Percentiles rank a stretch among this genome's conserved stretches.
Conservation (phyloP, 441 rosid species). For the Aleurites moluccanus region DNA sequence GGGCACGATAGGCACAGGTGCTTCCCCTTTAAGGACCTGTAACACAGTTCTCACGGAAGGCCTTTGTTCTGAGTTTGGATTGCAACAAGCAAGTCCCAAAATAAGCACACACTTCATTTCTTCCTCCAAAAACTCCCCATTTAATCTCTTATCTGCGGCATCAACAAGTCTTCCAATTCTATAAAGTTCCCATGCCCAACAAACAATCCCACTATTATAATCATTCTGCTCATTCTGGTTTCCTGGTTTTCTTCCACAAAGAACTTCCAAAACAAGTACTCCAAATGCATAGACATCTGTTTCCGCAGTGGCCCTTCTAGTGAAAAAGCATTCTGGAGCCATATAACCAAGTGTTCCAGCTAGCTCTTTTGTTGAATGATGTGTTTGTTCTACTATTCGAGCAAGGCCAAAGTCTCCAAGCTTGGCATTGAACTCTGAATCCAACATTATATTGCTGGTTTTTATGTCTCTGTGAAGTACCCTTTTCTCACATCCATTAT, state of each 20-base stretch:
- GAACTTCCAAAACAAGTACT: slow-evolving; percentile 65
- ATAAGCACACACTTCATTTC: slow-evolving; percentile 27
- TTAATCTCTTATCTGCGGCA: slow-evolving; percentile 62
- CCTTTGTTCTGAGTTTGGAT: slow-evolving; percentile 67
- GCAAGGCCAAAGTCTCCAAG: slow-evolving; percentile 78
- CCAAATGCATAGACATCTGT: slow-evolving; percentile 81
- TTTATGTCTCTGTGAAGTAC: slow-evolving; percentile 84
- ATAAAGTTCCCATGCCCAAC: slow-evolving; percentile 61
- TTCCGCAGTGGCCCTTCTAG: slow-evolving; percentile 59
- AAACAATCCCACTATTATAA: slow-evolving; percentile 54
- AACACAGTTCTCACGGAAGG: slow-evolving; percentile 61
- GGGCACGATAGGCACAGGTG: slow-evolving; percentile 49
- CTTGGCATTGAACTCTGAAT: slow-evolving; percentile 51
- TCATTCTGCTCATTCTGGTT: slow-evolving; percentile 30
- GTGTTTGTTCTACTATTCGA: slow-evolving; percentile 62
- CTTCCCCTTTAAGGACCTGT: slow-evolving; percentile 65
- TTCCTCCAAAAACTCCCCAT: neutral
- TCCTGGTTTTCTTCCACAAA: slow-evolving; percentile 56
- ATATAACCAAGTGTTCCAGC: slow-evolving; percentile 79
- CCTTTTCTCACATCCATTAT: slow-evolving; percentile 61
- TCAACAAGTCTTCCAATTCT: slow-evolving; percentile 42
- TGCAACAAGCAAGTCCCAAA: slow-evolving; percentile 76
- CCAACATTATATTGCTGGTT: slow-evolving; percentile 79
- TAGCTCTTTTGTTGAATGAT: slow-evolving; percentile 66
- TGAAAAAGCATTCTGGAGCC: slow-evolving; percentile 71